phyloP scores from a whole-genome alignment of 1,139 yeast species.

The Debaryomyces coudertii region DNA sequence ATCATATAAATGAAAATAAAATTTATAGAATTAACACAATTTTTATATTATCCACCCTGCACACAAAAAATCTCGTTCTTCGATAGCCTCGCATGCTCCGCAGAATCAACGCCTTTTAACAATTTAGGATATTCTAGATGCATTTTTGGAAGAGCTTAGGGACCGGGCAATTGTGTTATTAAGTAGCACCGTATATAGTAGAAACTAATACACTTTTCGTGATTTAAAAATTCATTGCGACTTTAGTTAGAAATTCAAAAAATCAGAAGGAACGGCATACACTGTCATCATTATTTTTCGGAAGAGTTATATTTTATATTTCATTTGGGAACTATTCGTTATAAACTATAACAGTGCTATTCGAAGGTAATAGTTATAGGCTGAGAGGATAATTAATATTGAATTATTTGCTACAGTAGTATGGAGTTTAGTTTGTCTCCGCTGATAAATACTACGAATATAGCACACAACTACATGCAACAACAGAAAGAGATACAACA shows the following conservation, averaged over 20 bases:
- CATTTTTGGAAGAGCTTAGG: not conserved
- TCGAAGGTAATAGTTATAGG: not conserved
- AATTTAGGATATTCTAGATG: not conserved
- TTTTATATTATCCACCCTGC: not conserved
- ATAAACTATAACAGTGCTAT: not conserved
- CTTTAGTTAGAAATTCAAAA: not conserved
- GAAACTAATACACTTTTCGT: not conserved
- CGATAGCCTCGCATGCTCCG: conserved; percentile 1
- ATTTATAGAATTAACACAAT: too few relatives aligned
- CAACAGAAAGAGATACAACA: not conserved
- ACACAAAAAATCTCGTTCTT: not conserved
- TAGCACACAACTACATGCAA: not conserved
- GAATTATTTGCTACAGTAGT: not conserved
- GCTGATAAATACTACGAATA: not conserved
- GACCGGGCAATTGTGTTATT: not conserved
- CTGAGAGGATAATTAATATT: not conserved
- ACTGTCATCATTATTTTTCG: not conserved
- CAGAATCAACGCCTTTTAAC: not conserved
- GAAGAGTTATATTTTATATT: not conserved
- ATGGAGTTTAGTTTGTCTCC: conserved; percentile 1
- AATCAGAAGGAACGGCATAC: not conserved
- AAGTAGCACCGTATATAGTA: not conserved
- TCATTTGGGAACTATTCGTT: not conserved
- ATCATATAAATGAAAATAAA: too few relatives aligned
- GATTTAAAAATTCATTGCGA: not conserved